Conservation (phyloP, 257 asterid species). For the Solanum phureja region DNA sequence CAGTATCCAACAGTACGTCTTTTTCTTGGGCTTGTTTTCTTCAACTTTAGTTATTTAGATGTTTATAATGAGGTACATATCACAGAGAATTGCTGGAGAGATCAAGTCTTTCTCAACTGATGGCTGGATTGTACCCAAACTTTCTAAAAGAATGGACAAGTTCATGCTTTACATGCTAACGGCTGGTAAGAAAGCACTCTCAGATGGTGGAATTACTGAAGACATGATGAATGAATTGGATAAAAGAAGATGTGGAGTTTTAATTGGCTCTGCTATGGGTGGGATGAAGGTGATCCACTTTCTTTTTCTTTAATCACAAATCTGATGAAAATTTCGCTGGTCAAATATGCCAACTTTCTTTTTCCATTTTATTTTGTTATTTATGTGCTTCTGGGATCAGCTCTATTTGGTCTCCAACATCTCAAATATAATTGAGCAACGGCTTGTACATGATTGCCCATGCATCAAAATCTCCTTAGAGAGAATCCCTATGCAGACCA, state of each 20-base stretch:
- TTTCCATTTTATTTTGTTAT: neutral
- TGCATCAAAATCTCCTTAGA: neutral
- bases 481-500: neutral
- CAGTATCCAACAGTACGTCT: constrained; percentile 72
- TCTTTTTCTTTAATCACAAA: neutral
- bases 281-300: constrained; percentile 72
- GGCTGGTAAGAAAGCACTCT: constrained; percentile 92
- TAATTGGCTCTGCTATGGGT: constrained; percentile 96
- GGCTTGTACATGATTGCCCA: neutral
- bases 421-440: neutral
- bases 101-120: constrained; percentile 83
- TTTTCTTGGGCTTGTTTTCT: constrained; percentile 4
- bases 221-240: constrained; percentile 59
- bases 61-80: constrained; percentile 14
- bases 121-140: constrained; percentile 93
- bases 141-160: constrained; percentile 84
- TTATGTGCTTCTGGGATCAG: neutral
- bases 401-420: neutral
- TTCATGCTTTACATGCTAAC: constrained; percentile 97
- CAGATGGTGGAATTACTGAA: constrained; percentile 76
- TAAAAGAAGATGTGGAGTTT: constrained; percentile 77
- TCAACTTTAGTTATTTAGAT: constrained; percentile 4
- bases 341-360: neutral
- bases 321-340: neutral
- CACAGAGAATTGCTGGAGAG: constrained; percentile 95